Evolutionary conservation across 2,329 filamentous ascomycete species (phyloP), one percentile per base, ranked within the genome.

Genomic region (Talaromyces sp.): DNA sequence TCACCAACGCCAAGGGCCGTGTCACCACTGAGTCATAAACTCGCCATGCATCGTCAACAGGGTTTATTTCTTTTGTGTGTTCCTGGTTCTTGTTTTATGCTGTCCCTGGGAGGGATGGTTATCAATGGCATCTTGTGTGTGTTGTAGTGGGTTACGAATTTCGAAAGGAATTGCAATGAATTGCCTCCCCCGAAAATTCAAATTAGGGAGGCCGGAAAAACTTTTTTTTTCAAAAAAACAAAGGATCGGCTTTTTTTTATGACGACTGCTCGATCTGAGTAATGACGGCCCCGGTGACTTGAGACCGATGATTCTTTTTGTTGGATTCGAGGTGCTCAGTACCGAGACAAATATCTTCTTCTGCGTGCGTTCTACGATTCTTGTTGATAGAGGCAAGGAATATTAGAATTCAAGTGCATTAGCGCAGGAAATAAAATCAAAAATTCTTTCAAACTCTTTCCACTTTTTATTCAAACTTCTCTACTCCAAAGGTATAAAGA

Each of bases 1-100:
- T 99, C 81, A 99, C 95, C 79, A 99, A 99, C 87, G 82, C 91
- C 83, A 96, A 97, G 91, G 95, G 93, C 78, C 96, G 94, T 87
- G 90, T 99, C 81, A 96, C 94, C 75, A 96, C 92, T 74, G 95
- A 99, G 88, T 84, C 85, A 74, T 88, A 84, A 75, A 75, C 71
- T 42, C 40, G 72, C 59, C 58, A 59, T 61, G 56, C 61, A 56
- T 62, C 60, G 56, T 62, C 52, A 59, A 61, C 50, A 61, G 55
- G 56, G 56, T 63, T 28, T 57, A 51, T 60, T 51, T 60, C 42
- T 51, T 53, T 54, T 60, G n/a, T 50, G 30, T 59, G 40, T 59
- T 61, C 58, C 58, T 57, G 60, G 57, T 61, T 63, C 61, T 63
- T 61, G 57, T 61, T 61, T 63, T 42, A 52, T 44, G 62, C 57